These are phyloP conservation scores for Trichoderma reesei DNA, from an alignment of 495 filamentous ascomycete genomes.

Conservation along the genomic window DNA sequence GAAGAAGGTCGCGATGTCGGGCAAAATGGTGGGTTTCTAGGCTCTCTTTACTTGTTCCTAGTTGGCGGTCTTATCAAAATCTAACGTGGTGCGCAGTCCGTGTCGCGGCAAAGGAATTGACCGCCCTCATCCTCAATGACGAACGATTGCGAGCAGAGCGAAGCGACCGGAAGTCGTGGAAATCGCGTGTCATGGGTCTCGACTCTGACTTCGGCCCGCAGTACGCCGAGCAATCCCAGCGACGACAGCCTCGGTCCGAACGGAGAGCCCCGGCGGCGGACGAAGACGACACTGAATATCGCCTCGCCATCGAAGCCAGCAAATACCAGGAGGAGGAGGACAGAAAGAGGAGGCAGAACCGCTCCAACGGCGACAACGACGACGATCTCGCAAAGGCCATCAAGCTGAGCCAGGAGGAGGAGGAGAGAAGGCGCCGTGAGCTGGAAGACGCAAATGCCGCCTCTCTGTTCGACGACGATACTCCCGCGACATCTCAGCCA, in stretches of 20 bases:
- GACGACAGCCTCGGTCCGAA: slow-evolving; percentile 22
- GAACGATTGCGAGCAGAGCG: slow-evolving; percentile 87
- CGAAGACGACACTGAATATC: slow-evolving; percentile 89
- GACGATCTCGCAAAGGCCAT: slow-evolving; percentile 92
- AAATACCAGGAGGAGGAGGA: slow-evolving; percentile 95
- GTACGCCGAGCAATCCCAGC: slow-evolving; percentile 28
- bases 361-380: slow-evolving; percentile 47
- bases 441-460: slow-evolving; percentile 82
- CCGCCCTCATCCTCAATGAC: slow-evolving; percentile 87
- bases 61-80: too few relatives aligned
- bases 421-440: slow-evolving; percentile 76
- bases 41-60: background rate
- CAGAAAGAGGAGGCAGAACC: slow-evolving; percentile 64
- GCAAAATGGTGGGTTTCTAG: slow-evolving; percentile 61
- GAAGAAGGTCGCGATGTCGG: slow-evolving; percentile 93
- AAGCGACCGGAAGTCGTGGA: slow-evolving; percentile 89
- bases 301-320: slow-evolving; percentile 88
- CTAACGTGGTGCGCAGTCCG: slow-evolving; percentile 53
- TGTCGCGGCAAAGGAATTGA: slow-evolving; percentile 92
- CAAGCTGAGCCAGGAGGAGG: slow-evolving; percentile 88
- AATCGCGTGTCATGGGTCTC: slow-evolving; percentile 86
- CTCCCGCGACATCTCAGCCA: slow-evolving; percentile 48
- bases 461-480: slow-evolving; percentile 79
- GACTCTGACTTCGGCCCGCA: slow-evolving; percentile 59
- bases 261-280: slow-evolving; percentile 38